Evolutionary conservation across 2,329 filamentous ascomycete genomes (phyloP).

Genomic region (Bipolaris cookei): DNA sequence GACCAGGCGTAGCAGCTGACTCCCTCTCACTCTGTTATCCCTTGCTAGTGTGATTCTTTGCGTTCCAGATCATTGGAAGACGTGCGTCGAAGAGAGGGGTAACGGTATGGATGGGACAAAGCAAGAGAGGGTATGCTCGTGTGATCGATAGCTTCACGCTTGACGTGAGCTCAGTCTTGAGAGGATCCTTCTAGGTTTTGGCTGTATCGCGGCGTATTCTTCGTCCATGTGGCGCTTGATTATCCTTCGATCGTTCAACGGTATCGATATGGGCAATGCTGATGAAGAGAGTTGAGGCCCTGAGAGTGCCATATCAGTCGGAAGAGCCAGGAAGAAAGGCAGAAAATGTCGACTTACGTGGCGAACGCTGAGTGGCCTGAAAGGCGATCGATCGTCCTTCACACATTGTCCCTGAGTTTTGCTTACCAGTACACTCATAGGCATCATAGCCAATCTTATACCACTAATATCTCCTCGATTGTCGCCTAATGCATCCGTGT

Average conservation of each 20-base stretch:
- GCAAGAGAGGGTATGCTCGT: not conserved
- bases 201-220: constrained; percentile 28
- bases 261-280: constrained; percentile 6
- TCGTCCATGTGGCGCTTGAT: constrained; percentile 24
- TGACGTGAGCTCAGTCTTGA: constrained; percentile 12
- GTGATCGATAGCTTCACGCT: not conserved
- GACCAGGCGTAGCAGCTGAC: not conserved
- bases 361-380: constrained; percentile 52
- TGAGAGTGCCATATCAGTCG: constrained; percentile 28
- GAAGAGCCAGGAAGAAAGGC: constrained; percentile 26
- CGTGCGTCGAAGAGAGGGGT: not conserved
- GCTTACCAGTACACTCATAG: constrained; percentile 11
- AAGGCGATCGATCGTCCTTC: constrained; percentile 44
- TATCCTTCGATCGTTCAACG: constrained; percentile 15
- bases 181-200: constrained; percentile 22
- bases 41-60: constrained; percentile 1
- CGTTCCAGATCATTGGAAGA: not conserved
- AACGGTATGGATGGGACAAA: not conserved
- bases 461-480: constrained; percentile 13
- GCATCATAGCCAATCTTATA: constrained; percentile 17
- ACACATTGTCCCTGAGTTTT: constrained; percentile 13
- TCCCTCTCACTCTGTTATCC: not conserved
- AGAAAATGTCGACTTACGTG: constrained; percentile 45
- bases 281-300: constrained; percentile 14
- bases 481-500: not conserved